Conservation (phyloP, 495 filamentous ascomycete species). For the Penicillium egyptiacum region DNA sequence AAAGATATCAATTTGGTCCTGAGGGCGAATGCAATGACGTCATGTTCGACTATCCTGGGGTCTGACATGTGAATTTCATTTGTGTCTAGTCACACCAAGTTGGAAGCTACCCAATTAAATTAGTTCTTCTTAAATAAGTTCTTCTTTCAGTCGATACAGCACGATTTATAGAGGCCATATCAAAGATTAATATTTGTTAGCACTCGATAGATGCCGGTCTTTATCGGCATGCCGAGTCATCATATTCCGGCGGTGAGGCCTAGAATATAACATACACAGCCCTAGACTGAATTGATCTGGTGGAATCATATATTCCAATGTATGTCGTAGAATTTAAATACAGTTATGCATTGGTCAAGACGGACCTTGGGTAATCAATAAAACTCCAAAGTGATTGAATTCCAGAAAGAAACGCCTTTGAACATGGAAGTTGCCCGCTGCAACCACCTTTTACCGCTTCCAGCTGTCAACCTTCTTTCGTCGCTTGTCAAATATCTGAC, state of each 20-base stretch:
- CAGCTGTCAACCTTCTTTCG: slow-evolving; percentile 67
- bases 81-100: not conserved
- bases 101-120: not conserved
- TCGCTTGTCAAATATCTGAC: slow-evolving; percentile 71
- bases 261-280: not conserved
- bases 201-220: not conserved
- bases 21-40: slow-evolving; percentile 21
- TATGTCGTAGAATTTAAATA: slow-evolving; percentile 5
- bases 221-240: slow-evolving; percentile 1
- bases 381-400: slow-evolving; percentile 7
- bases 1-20: not conserved
- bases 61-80: not conserved
- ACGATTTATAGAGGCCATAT: not conserved
- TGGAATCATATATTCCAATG: not conserved
- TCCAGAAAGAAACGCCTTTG: slow-evolving; percentile 12
- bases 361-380: slow-evolving; percentile 11
- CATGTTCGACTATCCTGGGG: not conserved
- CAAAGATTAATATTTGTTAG: not conserved
- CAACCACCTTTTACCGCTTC: slow-evolving; percentile 36
- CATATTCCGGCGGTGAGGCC: not conserved
- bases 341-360: slow-evolving; percentile 10
- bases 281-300: not conserved
- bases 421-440: slow-evolving; percentile 1
- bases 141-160: not conserved
- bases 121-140: not conserved